phyloP scores from a whole-genome alignment of 2,329 filamentous ascomycete species.

The Fusarium sacchari region DNA sequence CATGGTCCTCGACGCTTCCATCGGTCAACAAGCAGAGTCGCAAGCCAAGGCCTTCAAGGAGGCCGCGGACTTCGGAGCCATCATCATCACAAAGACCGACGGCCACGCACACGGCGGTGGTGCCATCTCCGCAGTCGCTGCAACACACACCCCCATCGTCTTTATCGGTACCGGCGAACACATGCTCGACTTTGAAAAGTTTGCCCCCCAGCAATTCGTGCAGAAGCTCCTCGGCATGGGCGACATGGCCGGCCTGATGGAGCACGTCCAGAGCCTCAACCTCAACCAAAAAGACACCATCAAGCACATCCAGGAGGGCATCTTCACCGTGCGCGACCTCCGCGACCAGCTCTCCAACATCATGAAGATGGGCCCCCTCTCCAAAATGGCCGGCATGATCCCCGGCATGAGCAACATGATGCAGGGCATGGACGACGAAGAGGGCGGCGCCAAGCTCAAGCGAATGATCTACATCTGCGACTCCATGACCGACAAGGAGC shows the following conservation, averaged over 20 bases:
- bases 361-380: slow-evolving; percentile 99
- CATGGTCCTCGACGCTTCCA: slow-evolving; percentile 96
- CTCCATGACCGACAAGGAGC: slow-evolving; percentile 95
- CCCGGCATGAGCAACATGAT: slow-evolving; percentile 94
- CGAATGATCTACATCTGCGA: slow-evolving; percentile 99
- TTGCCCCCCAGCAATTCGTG: slow-evolving; percentile 92
- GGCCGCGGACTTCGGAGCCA: slow-evolving; percentile 94
- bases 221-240: slow-evolving; percentile 97
- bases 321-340: slow-evolving; percentile 94
- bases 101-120: slow-evolving; percentile 95
- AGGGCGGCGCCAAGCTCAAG: slow-evolving; percentile 91
- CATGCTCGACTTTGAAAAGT: slow-evolving; percentile 92
- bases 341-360: slow-evolving; percentile 96
- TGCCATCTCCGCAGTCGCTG: slow-evolving; percentile 96
- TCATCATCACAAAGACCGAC: slow-evolving; percentile 99
- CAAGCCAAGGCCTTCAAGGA: slow-evolving; percentile 98
- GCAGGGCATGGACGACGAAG: slow-evolving; percentile 96
- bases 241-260: slow-evolving; percentile 92
- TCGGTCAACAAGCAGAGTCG: slow-evolving; percentile 93
- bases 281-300: slow-evolving; percentile 98
- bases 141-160: slow-evolving; percentile 95
- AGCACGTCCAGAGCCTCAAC: slow-evolving; percentile 95
- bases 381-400: slow-evolving; percentile 99
- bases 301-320: slow-evolving; percentile 97
- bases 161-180: slow-evolving; percentile 99